These are phyloP conservation scores for Ogataea sp. DNA, from an alignment of 805 yeast species.

Conservation along the genomic window DNA sequence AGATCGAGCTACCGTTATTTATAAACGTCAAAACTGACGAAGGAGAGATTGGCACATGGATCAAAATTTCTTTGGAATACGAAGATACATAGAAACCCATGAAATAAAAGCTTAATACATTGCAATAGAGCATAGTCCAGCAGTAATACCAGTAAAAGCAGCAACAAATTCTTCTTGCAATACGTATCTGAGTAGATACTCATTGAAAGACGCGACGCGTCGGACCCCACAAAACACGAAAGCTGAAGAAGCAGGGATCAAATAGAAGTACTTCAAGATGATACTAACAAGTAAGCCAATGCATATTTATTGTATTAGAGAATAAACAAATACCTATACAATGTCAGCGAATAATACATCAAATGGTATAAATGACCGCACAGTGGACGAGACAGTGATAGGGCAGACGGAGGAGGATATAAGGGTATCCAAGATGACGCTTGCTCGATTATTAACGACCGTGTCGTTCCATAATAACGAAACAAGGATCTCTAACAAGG, in stretches of 20 bases:
- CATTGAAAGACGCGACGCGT: too few relatives aligned
- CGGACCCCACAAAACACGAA: too few relatives aligned
- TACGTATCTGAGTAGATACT: too few relatives aligned
- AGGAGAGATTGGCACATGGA: constrained; percentile 3
- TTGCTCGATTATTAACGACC: constrained; percentile 45
- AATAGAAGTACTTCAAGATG: too few relatives aligned
- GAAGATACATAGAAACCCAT: too few relatives aligned
- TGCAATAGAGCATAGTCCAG: too few relatives aligned
- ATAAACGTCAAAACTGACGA: constrained; percentile 5
- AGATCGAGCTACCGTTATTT: constrained; percentile 14
- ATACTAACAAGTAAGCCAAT: neutral
- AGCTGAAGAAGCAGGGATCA: too few relatives aligned
- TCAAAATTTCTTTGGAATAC: neutral
- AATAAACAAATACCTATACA: neutral
- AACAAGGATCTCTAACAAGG: constrained; percentile 39
- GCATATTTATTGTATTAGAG: neutral
- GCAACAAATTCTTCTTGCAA: too few relatives aligned
- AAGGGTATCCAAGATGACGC: constrained; percentile 23
- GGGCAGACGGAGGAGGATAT: neutral
- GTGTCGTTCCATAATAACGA: constrained; percentile 35
- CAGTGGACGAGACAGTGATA: neutral
- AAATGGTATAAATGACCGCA: neutral
- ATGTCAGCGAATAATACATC: neutral
- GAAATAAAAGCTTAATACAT: too few relatives aligned
- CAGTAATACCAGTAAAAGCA: too few relatives aligned